These are phyloP conservation scores for Hamigera avellanea DNA, from an alignment of 495 filamentous ascomycete genomes.

Conservation along the genomic window DNA sequence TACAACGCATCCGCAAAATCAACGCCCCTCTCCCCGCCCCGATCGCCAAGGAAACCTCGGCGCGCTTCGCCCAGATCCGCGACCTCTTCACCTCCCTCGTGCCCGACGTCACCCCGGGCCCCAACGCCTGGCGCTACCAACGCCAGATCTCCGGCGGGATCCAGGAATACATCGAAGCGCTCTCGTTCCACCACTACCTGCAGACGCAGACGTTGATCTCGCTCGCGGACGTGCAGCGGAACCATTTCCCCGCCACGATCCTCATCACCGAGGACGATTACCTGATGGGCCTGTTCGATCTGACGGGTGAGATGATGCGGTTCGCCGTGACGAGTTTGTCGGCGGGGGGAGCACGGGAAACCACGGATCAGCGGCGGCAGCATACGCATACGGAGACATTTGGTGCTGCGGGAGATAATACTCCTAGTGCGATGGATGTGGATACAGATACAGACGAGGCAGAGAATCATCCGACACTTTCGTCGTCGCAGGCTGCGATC, in stretches of 20 bases:
- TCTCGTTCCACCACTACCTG: constrained; percentile 81
- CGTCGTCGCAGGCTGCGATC: constrained; percentile 31
- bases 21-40: constrained; percentile 49
- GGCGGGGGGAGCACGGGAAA: constrained; percentile 7
- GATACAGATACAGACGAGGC: constrained; percentile 14
- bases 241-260: constrained; percentile 40
- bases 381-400: constrained; percentile 8
- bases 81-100: constrained; percentile 54
- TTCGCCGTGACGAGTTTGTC: constrained; percentile 68
- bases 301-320: constrained; percentile 90
- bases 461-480: constrained; percentile 5
- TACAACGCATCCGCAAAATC: constrained; percentile 67
- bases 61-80: constrained; percentile 53
- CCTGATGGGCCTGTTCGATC: constrained; percentile 81
- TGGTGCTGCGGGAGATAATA: no score
- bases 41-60: constrained; percentile 52
- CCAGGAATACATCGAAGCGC: constrained; percentile 87
- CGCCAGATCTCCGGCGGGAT: constrained; percentile 63
- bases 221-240: constrained; percentile 38
- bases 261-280: constrained; percentile 74
- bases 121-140: constrained; percentile 76
- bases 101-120: constrained; percentile 54
- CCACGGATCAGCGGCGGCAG: constrained; percentile 1
- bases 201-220: constrained; percentile 62
- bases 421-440: neutral